Evolutionary conservation across 2,329 filamentous ascomycete genomes (phyloP), one percentile per base, ranked within the genome.

Genomic region (Xylaria polymorpha): DNA sequence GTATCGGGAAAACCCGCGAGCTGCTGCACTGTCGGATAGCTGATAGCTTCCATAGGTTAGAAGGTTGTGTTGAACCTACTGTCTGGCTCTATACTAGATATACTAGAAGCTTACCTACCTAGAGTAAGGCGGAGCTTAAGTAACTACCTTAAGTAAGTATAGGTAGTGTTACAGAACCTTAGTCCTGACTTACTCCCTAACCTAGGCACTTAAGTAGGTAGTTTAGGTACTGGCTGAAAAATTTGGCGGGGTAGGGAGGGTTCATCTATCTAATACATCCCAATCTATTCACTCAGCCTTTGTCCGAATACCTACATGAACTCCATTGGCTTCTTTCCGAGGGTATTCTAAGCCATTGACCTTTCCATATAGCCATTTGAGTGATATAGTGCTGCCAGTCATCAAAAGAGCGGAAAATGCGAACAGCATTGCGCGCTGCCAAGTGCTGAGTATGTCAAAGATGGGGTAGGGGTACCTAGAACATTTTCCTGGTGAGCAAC

Each of bases 401-500:
- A 97, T 94, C 18, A 92, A 80, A 0, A 86, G 76, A 0, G 92
- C 94, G 50, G 92, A 92, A 20, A 87, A 81, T 0, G 84, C 85
- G 74, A 97, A 97, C 10, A 97, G 83, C 0, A 87, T 81, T 9
- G 90, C 82, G 22, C 94, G 87, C 76, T 94, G 90, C 58, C 82
- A 77, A 0, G 89, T 91, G 59, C 84, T 85, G 50, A 97, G 82
- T 53, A 92, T 78, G 9, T 85, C 90, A 72, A 98, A 95, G 32
- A 97, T 86, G 1, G 94, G 94, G 79, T 98, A 97, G 0, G 94
- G 94, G 74, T 97, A 97, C 84, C 90, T 92, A 61, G 55, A 35
- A 37, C 9, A 35, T 51, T 8, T 41, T 18, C 4, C 44, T 10
- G 22, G 50, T 67, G 46, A 67, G 61, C 56, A 32, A 66, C 46